Base-by-base conservation (phyloP, 768 basidiomycete species). In the Mycena floridula region DNA sequence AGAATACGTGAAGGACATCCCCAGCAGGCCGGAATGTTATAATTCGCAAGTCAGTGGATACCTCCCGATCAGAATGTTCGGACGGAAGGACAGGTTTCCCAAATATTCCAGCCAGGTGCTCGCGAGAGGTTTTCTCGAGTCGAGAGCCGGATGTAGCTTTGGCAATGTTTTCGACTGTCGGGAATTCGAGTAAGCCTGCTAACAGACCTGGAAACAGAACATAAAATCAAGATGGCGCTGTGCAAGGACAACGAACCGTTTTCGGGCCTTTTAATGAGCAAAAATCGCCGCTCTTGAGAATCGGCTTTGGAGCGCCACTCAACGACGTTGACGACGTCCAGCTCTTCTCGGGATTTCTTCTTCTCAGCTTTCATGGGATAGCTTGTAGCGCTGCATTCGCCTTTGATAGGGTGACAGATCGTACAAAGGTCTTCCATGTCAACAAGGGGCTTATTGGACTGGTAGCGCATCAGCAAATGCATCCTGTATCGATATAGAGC, bases 181-280 rank as follows among this genome's bases (percentile, higher is more conserved):
- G 89, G 66, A 93, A 93, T 56, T 97, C 92, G 59, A 84, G 82
- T 32, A 97, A 67, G 8, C 94, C 91, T 16, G 90, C 94, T 43
- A 97, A 70, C 37, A 97, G 81, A 20, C 94, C 94, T 96, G 48
- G 22, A 25, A 40, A 41, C 37, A 32, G 8, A 9, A 32, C 20
- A n/a, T n/a, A 15, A 6, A 38, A 25, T 35, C 13, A 8, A 40
- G 26, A 25, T 15, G 8, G 40, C 42, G 9, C 28, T 35, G 32
- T n/a, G n/a, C 7, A 35, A 13, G 13, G 32, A 18, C 7, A 35
- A 50, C 71, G 54, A 53, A 92, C 93, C 94, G 59, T 76, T 77
- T 58, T 91, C 80, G 16, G 92, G 92, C 52, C 94, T 71, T 56
- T 85, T 81, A 47, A 86, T 74, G 46, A 96, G 76, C 6, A 96